Base-by-base conservation (phyloP, 2,329 filamentous ascomycete genomes). In the Dactylellina drechsleri region DNA sequence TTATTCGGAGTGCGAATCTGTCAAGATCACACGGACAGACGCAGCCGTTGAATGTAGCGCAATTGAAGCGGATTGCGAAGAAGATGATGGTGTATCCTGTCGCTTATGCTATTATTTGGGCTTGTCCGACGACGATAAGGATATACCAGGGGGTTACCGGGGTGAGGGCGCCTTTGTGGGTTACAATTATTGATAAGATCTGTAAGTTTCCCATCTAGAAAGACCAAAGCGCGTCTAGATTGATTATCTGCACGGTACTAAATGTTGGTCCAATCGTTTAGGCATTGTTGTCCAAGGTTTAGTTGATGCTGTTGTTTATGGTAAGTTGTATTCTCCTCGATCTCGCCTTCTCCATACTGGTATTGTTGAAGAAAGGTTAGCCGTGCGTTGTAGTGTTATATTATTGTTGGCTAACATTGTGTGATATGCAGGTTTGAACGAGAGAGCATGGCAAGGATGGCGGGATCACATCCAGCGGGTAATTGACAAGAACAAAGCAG, bases 41-140 rank as follows among this genome's bases (percentile, higher is more conserved):
- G 20, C 62, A 66, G 20, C 70, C 70, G 20, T 31, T 74, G 62
- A 74, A 62, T 54, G 56, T 62, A 26, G 45, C 16, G 10, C 70
- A 74, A 23, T 36, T 80, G 36, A 79, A 80, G 76, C 74, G 74
- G 58, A 80, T 83, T 47, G 82, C 83, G 0, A 81, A 82, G 31
- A 80, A 82, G 49, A 83, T 84, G 82, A 81, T 84, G 78, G 77
- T 80, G 16, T 84, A 84, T 67, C 83, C 83, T 2, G 71, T 83
- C 0, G 81, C 82, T 0, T 84, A 84, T 75, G 82, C 82, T 76
- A 67, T 83, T 2, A 81, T 84, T 31, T 84, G 83, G 83, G 81
- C 81, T 0, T 80, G 83, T 41, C 83, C 83, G 0, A 84, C 83
- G 0, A 68, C 78, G 0, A 81, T 84, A 57, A 79, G 83, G 12